These are phyloP conservation scores for Barbarea vulgaris DNA, from an alignment of 345 rosid species.

Conservation along the genomic window DNA sequence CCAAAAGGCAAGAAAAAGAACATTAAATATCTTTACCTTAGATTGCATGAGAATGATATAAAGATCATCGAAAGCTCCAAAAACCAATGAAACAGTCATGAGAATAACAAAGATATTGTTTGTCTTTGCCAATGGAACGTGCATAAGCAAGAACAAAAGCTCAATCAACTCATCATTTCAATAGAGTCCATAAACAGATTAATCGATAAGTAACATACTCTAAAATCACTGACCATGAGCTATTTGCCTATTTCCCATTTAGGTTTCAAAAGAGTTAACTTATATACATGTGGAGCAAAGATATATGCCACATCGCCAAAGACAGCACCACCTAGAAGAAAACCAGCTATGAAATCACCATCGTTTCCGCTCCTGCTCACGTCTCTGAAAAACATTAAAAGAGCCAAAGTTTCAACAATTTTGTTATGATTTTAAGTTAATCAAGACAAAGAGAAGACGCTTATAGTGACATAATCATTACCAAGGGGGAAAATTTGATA, in stretches of 20 bases:
- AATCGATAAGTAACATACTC: not conserved
- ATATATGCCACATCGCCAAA: constrained; percentile 75
- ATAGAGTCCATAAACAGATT: not conserved
- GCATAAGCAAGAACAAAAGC: not conserved
- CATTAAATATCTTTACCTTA: not conserved
- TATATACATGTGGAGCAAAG: constrained; percentile 81
- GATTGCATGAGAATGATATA: not conserved
- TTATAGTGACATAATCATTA: not conserved
- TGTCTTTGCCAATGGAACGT: not conserved
- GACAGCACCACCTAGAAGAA: constrained; percentile 83
- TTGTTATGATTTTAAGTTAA: not conserved
- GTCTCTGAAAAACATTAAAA: constrained; percentile 45
- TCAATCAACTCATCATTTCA: constrained; percentile 10
- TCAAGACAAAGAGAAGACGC: not conserved
- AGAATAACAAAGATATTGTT: not conserved
- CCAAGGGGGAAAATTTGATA: too few relatives aligned
- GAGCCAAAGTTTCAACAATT: not conserved
- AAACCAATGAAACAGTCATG: not conserved
- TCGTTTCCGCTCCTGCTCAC: constrained; percentile 59
- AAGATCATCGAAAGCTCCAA: not conserved
- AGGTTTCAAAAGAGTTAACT: not conserved
- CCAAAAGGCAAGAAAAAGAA: not conserved
- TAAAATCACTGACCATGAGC: not conserved
- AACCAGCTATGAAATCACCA: too few relatives aligned
- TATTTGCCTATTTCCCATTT: not conserved